phyloP scores from a whole-genome alignment of 192 early-diverging fungal species.

The Podila clonocystis region DNA sequence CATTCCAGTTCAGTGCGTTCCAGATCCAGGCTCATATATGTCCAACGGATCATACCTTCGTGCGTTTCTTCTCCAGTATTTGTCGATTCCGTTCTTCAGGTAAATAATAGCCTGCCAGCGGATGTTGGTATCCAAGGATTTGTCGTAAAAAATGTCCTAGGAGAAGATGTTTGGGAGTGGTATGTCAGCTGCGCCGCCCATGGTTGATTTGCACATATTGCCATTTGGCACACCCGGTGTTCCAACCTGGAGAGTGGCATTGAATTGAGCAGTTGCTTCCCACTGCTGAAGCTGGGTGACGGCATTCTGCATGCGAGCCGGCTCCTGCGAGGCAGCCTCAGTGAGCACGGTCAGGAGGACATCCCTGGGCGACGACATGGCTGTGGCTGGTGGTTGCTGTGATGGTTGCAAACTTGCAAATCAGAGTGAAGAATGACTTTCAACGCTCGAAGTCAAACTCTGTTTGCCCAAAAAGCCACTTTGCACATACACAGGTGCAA shows the following conservation, averaged over 20 bases:
- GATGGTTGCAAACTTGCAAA: background rate
- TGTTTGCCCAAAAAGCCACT: too few species aligned
- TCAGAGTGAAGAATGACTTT: background rate
- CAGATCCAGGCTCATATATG: background rate
- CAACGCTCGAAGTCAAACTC: too few species aligned
- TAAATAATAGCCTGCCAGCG: slow-evolving; percentile 82
- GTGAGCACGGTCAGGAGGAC: slow-evolving; percentile 61
- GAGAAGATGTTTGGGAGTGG: background rate
- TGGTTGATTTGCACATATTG: background rate
- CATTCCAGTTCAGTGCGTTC: background rate
- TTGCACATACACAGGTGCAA: too few species aligned
- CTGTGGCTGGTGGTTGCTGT: background rate
- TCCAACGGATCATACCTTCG: slow-evolving; percentile 60
- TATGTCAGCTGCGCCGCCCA: too few species aligned
- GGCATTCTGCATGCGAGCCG: slow-evolving; percentile 66
- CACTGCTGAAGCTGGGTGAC: slow-evolving; percentile 75
- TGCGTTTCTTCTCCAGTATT: slow-evolving; percentile 86
- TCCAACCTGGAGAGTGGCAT: slow-evolving; percentile 73
- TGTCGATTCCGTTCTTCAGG: slow-evolving; percentile 92
- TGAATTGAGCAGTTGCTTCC: slow-evolving; percentile 78
- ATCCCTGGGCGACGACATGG: slow-evolving; percentile 53
- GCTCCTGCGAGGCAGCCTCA: slow-evolving; percentile 76
- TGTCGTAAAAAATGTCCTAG: slow-evolving; percentile 82
- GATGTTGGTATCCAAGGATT: slow-evolving; percentile 66
- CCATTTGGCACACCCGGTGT: background rate